Evolutionary conservation across 2,329 filamentous ascomycete genomes (phyloP).

Genomic region (Ascochyta rabiei): DNA sequence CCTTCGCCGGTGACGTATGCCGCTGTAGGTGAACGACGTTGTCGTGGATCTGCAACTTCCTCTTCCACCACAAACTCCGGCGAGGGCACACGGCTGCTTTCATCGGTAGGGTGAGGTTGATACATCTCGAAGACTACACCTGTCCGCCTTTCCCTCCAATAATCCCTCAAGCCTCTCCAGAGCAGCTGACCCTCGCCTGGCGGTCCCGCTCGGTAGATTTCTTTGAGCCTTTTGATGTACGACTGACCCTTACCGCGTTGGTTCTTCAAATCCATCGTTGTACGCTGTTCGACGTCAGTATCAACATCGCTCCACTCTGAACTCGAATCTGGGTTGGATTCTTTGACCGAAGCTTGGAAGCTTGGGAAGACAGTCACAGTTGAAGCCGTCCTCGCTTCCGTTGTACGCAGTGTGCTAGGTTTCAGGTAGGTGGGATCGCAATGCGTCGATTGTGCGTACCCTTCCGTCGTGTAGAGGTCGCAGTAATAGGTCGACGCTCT

Average conservation of each 20-base stretch:
- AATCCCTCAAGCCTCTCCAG: conserved; percentile 24
- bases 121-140: background rate
- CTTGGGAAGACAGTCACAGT: background rate
- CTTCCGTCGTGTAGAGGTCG: background rate
- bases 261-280: background rate
- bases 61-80: background rate
- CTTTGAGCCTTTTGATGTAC: conserved; percentile 13
- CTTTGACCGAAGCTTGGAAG: background rate
- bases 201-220: conserved; percentile 31
- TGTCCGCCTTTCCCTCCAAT: conserved; percentile 14
- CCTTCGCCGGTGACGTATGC: background rate
- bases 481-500: background rate
- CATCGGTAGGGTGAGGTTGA: background rate
- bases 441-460: background rate
- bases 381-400: background rate
- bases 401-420: background rate
- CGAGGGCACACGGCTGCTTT: background rate
- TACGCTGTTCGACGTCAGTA: background rate
- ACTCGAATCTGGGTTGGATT: background rate
- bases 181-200: conserved; percentile 36
- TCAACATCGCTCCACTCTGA: background rate
- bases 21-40: background rate
- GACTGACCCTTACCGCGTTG: background rate
- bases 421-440: background rate
- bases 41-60: background rate